These are phyloP conservation scores for Xylaria flabelliformis DNA, from an alignment of 495 filamentous ascomycete genomes.

Conservation along the genomic window DNA sequence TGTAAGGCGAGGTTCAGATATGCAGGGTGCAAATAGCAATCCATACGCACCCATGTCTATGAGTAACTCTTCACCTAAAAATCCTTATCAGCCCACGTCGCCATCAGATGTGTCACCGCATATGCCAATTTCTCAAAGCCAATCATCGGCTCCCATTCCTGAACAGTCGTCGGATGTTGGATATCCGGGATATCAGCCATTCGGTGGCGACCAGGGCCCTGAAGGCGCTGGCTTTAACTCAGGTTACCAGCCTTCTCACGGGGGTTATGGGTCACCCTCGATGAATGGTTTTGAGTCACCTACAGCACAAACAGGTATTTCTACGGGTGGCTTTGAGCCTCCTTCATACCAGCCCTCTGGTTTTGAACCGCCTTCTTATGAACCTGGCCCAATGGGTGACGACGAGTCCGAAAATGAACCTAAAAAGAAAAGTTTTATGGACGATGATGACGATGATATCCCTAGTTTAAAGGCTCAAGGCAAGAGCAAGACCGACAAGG, in stretches of 20 bases:
- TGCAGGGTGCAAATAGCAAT: slow-evolving; percentile 42
- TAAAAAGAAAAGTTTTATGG: slow-evolving; percentile 82
- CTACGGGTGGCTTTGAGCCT: slow-evolving; percentile 53
- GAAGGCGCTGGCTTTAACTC: slow-evolving; percentile 39
- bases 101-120: slow-evolving; percentile 37
- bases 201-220: slow-evolving; percentile 31
- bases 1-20: slow-evolving; percentile 51
- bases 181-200: slow-evolving; percentile 40
- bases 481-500: slow-evolving; percentile 63
- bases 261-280: slow-evolving; percentile 50
- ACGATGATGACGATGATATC: slow-evolving; percentile 72
- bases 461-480: slow-evolving; percentile 43
- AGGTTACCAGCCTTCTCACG: slow-evolving; percentile 53
- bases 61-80: slow-evolving; percentile 34
- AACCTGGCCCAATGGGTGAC: slow-evolving; percentile 56
- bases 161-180: slow-evolving; percentile 29
- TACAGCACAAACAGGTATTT: slow-evolving; percentile 38
- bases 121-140: slow-evolving; percentile 32
- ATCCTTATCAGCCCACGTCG: slow-evolving; percentile 41
- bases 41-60: slow-evolving; percentile 41
- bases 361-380: slow-evolving; percentile 63
- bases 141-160: slow-evolving; percentile 31
- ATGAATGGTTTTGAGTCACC: slow-evolving; percentile 43
- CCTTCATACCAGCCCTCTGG: slow-evolving; percentile 56
- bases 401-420: slow-evolving; percentile 58